Base-by-base conservation (phyloP, 495 filamentous ascomycete species). In the Annulohypoxylon moriforme region DNA sequence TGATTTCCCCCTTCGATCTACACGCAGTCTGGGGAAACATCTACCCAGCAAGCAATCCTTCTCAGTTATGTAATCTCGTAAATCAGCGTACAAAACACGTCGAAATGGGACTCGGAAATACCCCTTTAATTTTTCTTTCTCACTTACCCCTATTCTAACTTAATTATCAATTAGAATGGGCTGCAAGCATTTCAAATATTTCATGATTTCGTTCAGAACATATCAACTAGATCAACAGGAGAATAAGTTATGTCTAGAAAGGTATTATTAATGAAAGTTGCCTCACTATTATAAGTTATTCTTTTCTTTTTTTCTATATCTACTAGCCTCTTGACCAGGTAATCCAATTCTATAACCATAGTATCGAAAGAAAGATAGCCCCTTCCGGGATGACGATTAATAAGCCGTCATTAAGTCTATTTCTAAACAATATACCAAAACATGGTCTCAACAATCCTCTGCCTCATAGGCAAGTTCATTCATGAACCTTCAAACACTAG, bases 221-320 rank as follows among this genome's bases (percentile, higher is more conserved):
- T 44, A 42, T 42, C 38, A 14, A 0, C 11, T n/a, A n/a, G 11
- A 42, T 14, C 13, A 8, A 33, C 31, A 36, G 9, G 9, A 0
- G 6, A 8, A 11, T 36, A n/a, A 14, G 36, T 14, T 14, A n/a
- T 20, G 1, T 18, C 11, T 7, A 36, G 31, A 13, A 57, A 38
- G 33, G 13, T 9, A 64, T 10, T 44, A 40, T 33, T 31, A 52
- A 31, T 52, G 29, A 56, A 58, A 38, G 34, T 16, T 61, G 49
- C 6, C 18, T 56, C 47, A 47, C 60, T 44, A 58, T 55, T 18
- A 38, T 62, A 20, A 50, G 9, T 24, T 34, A 49, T 57, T 56
- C 24, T 62, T 47, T 65, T 63, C 34, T 22, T 63, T 56, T 52
- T 53, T 57, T 73, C 65, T 69, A 64, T 73, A 52, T 61, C 29